Percentiles rank a stretch among this genome's conserved stretches.
Conservation (phyloP, 2,329 filamentous ascomycete species). For the Alternaria hordeiaustralica region DNA sequence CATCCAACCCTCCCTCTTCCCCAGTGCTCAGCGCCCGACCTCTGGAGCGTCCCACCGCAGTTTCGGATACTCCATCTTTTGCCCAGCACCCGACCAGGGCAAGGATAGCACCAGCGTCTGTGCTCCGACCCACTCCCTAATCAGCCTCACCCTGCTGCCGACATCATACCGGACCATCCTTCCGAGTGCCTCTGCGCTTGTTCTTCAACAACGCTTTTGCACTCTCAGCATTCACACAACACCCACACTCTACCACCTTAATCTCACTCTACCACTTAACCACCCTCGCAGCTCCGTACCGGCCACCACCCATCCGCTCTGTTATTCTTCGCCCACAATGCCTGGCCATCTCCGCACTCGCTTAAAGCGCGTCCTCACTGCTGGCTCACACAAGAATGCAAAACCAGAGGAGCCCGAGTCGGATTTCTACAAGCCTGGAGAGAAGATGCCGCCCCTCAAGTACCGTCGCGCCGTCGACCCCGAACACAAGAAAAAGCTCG, state of each 20-base stretch:
- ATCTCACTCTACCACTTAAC: background rate
- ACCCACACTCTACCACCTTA: constrained; percentile 4
- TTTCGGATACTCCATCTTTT: constrained; percentile 15
- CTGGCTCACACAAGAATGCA: constrained; percentile 35
- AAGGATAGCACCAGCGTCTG: constrained; percentile 11
- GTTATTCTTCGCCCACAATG: constrained; percentile 39
- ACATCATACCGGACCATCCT: constrained; percentile 22
- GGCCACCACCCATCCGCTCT: background rate
- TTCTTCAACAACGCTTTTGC: constrained; percentile 7
- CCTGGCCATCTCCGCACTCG: constrained; percentile 52
- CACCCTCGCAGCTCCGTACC: background rate
- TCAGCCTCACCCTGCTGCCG: constrained; percentile 30
- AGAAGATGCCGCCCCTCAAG: constrained; percentile 59
- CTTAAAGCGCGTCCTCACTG: constrained; percentile 54
- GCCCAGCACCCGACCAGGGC: constrained; percentile 14
- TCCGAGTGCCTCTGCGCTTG: constrained; percentile 14
- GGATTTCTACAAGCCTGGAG: constrained; percentile 59
- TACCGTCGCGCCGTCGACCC: constrained; percentile 58
- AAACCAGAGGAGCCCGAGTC: constrained; percentile 49
- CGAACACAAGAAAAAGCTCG: constrained; percentile 58
- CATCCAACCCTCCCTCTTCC: constrained; percentile 9
- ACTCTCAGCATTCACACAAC: background rate
- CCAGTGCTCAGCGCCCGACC: constrained; percentile 13
- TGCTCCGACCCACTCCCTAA: constrained; percentile 21
- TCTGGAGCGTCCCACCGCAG: constrained; percentile 12